These are phyloP conservation scores for Wickerhamiella musiphila DNA, from an alignment of 805 yeast species.

Conservation along the genomic window DNA sequence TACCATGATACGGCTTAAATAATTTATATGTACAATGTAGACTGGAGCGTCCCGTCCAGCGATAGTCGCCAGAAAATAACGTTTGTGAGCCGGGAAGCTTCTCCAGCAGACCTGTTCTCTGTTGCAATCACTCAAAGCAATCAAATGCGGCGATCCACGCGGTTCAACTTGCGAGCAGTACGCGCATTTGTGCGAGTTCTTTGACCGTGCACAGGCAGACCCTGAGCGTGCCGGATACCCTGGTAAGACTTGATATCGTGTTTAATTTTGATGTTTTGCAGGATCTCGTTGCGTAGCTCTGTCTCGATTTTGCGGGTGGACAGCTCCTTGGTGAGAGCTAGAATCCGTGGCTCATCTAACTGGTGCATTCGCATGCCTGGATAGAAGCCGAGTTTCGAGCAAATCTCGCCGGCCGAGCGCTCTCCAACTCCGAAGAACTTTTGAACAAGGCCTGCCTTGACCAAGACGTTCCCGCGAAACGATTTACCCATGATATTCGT, in stretches of 20 bases:
- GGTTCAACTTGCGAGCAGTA: slow-evolving; percentile 77
- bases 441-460: slow-evolving; percentile 47
- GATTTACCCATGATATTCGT: slow-evolving; percentile 23
- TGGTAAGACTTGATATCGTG: slow-evolving; percentile 67
- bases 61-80: too few relatives aligned
- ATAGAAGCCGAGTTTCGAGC: slow-evolving; percentile 78
- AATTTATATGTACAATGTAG: too few relatives aligned
- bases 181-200: slow-evolving; percentile 77
- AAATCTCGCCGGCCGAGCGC: slow-evolving; percentile 50
- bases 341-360: slow-evolving; percentile 68
- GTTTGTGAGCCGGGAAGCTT: too few relatives aligned
- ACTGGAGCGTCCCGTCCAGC: too few relatives aligned
- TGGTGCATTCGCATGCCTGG: slow-evolving; percentile 93
- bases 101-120: too few relatives aligned
- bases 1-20: too few relatives aligned
- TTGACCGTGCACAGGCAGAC: slow-evolving; percentile 74
- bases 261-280: slow-evolving; percentile 64
- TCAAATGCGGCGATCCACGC: slow-evolving; percentile 31
- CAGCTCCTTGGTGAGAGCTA: slow-evolving; percentile 75
- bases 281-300: slow-evolving; percentile 38
- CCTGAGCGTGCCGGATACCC: slow-evolving; percentile 79
- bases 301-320: slow-evolving; percentile 72
- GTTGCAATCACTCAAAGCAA: too few relatives aligned
- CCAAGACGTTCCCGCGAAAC: slow-evolving; percentile 21
- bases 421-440: slow-evolving; percentile 80